A percentile compares a stretch with the other conserved stretches of the same genome.
These are phyloP conservation scores for Dendrobium nobile DNA, from an alignment of 106 monocot genomes.

Conservation along the genomic window DNA sequence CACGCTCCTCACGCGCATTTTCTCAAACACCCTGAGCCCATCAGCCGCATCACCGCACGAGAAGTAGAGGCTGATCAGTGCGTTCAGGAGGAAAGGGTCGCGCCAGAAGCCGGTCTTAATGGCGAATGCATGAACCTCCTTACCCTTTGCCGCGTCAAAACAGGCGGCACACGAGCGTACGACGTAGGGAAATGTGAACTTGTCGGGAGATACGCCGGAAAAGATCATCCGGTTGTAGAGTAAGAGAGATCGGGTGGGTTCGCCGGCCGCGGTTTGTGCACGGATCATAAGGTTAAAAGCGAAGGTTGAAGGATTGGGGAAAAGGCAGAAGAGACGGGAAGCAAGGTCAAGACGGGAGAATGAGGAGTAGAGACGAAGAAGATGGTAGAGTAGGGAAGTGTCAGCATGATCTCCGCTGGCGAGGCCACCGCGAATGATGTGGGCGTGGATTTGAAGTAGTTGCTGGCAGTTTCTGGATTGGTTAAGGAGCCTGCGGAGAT, in stretches of 20 bases:
- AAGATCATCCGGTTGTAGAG: constrained; percentile 29
- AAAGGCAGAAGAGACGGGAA: constrained; percentile 18
- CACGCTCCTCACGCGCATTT: constrained; percentile 40
- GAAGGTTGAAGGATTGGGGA: constrained; percentile 20
- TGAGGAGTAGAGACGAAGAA: constrained; percentile 40
- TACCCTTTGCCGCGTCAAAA: constrained; percentile 16
- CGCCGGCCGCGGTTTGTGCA: constrained; percentile 22
- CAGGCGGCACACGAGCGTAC: constrained; percentile 27
- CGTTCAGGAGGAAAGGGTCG: constrained; percentile 40
- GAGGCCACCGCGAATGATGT: constrained; percentile 31
- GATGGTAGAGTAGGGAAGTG: constrained; percentile 13
- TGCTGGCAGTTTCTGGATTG: constrained; percentile 4
- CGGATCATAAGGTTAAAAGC: constrained; percentile 46
- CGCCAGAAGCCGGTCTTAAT: constrained; percentile 38
- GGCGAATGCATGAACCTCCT: constrained; percentile 36
- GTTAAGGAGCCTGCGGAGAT: constrained; percentile 18
- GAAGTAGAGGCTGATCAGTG: constrained; percentile 45
- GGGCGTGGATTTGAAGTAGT: constrained; percentile 40
- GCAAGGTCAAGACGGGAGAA: constrained; percentile 22
- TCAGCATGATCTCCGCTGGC: constrained; percentile 2
- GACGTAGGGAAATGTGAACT: constrained; percentile 57
- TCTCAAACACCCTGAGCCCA: constrained; percentile 38
- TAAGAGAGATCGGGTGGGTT: constrained; percentile 28
- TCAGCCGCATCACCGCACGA: constrained; percentile 4
- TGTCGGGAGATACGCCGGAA: constrained; percentile 32